Conservation (phyloP, 2,329 filamentous ascomycete genomes). For the Xylaria sp. region DNA sequence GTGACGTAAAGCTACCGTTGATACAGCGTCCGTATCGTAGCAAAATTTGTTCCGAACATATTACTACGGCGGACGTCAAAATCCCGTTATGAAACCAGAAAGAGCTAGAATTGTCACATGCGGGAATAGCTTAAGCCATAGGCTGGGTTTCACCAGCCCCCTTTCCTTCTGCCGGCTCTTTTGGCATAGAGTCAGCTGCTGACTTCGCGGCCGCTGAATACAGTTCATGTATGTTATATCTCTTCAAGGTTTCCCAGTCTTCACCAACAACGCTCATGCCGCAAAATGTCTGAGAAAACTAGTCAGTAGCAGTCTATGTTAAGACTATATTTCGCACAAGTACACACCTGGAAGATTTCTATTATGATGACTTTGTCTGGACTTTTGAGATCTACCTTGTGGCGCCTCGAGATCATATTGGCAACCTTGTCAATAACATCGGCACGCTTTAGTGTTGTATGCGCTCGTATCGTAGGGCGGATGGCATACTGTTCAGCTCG, state of each 20-base stretch:
- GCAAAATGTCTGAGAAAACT: constrained; percentile 69
- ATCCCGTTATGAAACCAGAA: too few species aligned
- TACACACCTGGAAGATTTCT: constrained; percentile 79
- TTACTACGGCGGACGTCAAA: not conserved
- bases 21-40: not conserved
- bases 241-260: constrained; percentile 79
- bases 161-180: constrained; percentile 10
- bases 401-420: constrained; percentile 69
- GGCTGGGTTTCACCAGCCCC: constrained; percentile 29
- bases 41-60: not conserved
- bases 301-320: constrained; percentile 5
- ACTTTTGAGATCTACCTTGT: constrained; percentile 81
- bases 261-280: constrained; percentile 82
- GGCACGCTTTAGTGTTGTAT: constrained; percentile 74
- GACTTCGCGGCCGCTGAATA: constrained; percentile 59
- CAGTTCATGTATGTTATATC: constrained; percentile 81
- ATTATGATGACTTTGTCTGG: constrained; percentile 83
- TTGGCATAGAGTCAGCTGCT: constrained; percentile 32
- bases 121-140: not conserved
- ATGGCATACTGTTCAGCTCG: constrained; percentile 77
- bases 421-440: constrained; percentile 78
- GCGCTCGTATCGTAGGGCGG: constrained; percentile 79
- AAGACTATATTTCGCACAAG: not conserved
- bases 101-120: not conserved
- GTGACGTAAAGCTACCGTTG: not conserved